Conservation (phyloP, 2,329 filamentous ascomycete genomes). For the Mycogone perniciosa region DNA sequence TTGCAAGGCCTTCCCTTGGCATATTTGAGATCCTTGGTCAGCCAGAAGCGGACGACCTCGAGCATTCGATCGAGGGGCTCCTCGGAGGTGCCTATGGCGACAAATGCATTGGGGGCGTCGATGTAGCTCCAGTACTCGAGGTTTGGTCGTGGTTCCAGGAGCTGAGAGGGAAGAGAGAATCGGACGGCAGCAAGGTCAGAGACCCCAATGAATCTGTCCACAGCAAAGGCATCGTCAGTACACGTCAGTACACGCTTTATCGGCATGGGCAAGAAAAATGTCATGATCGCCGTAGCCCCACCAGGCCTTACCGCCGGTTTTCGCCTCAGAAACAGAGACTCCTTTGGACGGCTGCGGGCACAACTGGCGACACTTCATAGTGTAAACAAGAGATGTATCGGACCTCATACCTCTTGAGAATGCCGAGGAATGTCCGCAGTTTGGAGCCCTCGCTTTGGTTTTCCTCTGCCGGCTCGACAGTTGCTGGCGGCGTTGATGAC, state of each 20-base stretch:
- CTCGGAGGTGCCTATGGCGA: constrained; percentile 77
- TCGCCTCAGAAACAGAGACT: not conserved
- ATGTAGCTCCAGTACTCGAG: constrained; percentile 99
- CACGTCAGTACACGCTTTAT: not conserved
- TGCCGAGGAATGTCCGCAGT: constrained; percentile 79
- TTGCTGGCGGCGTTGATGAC: constrained; percentile 28
- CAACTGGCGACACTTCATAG: not conserved
- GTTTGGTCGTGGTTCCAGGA: constrained; percentile 93
- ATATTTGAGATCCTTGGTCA: constrained; percentile 98
- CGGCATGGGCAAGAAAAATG: not conserved
- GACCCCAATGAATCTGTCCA: constrained; percentile 81
- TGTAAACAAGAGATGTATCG: constrained; percentile 1
- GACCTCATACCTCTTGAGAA: constrained; percentile 71
- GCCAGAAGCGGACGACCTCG: constrained; percentile 93
- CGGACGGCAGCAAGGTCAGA: constrained; percentile 91
- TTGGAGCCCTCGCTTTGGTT: constrained; percentile 74
- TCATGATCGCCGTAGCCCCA: constrained; percentile 6
- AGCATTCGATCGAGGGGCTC: constrained; percentile 91
- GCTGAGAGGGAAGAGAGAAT: constrained; percentile 91
- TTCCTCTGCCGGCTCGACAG: constrained; percentile 36
- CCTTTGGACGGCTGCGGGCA: not conserved
- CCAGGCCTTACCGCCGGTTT: constrained; percentile 12
- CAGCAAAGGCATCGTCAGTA: not conserved
- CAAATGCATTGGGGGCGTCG: constrained; percentile 87
- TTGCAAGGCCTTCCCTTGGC: constrained; percentile 98